phyloP scores from a whole-genome alignment of 2,329 filamentous ascomycete genomes.

The Botrytis deweyae region DNA sequence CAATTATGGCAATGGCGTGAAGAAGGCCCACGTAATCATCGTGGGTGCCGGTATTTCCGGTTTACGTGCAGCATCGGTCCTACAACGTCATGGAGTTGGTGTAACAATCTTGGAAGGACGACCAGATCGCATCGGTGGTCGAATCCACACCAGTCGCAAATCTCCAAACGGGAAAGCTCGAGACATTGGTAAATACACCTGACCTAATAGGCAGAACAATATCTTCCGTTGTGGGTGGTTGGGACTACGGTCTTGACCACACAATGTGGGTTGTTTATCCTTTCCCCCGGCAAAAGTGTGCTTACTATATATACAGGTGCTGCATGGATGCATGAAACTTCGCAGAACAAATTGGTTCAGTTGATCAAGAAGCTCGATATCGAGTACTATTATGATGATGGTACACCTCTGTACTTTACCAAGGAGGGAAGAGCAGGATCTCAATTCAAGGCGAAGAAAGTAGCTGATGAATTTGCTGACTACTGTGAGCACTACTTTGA shows the following conservation, averaged over 20 bases:
- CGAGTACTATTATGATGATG: constrained; percentile 48
- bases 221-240: constrained; percentile 38
- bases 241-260: constrained; percentile 33
- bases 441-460: constrained; percentile 49
- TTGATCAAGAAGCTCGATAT: constrained; percentile 45
- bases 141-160: constrained; percentile 43
- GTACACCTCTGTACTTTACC: constrained; percentile 45
- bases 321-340: constrained; percentile 48
- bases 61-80: constrained; percentile 53
- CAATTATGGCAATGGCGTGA: constrained; percentile 24
- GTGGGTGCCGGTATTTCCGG: constrained; percentile 59
- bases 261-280: constrained; percentile 39
- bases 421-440: constrained; percentile 45
- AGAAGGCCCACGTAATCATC: constrained; percentile 47
- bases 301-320: constrained; percentile 40
- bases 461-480: constrained; percentile 47
- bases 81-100: constrained; percentile 52
- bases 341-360: constrained; percentile 46
- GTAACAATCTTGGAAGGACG: constrained; percentile 58
- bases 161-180: constrained; percentile 36
- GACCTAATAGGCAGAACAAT: constrained; percentile 33
- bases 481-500: constrained; percentile 45
- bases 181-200: constrained; percentile 44
- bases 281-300: constrained; percentile 31
- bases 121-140: constrained; percentile 52